phyloP scores from a whole-genome alignment of 2,329 filamentous ascomycete species.

The Capronia coronata region DNA sequence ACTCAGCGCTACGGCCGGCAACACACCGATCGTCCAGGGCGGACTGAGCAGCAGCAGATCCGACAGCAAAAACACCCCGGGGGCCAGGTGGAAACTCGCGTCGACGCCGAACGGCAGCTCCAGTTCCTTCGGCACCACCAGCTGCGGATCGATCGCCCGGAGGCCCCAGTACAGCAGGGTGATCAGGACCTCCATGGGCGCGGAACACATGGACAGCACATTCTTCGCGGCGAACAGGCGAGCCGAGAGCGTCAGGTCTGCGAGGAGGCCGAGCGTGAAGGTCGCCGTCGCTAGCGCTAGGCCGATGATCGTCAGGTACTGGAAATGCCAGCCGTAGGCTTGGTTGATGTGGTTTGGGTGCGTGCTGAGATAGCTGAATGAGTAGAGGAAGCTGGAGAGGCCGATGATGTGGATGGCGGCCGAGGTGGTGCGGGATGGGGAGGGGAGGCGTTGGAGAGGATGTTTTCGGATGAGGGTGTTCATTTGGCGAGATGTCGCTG shows the following conservation, averaged over 20 bases:
- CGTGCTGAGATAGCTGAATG: constrained; percentile 41
- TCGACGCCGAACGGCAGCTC: constrained; percentile 32
- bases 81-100: constrained; percentile 46
- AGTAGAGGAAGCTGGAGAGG: constrained; percentile 39
- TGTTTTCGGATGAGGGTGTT: constrained; percentile 35
- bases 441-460: constrained; percentile 40
- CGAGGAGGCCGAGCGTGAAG: constrained; percentile 49
- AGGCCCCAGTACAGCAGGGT: constrained; percentile 57
- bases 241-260: constrained; percentile 49
- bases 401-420: constrained; percentile 38
- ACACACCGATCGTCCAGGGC: constrained; percentile 52
- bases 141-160: constrained; percentile 38
- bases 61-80: constrained; percentile 47
- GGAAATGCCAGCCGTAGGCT: constrained; percentile 60
- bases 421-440: constrained; percentile 40
- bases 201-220: constrained; percentile 49
- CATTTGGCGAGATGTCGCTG: too few species aligned
- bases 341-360: constrained; percentile 47
- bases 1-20: constrained; percentile 47
- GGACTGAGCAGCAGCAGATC: constrained; percentile 55
- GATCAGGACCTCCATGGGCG: constrained; percentile 56
- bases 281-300: constrained; percentile 51
- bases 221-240: constrained; percentile 54
- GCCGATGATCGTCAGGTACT: constrained; percentile 59
- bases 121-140: constrained; percentile 26